Conservation (phyloP, 352 stramenopile species). For the Globisporangium carolinianum region DNA sequence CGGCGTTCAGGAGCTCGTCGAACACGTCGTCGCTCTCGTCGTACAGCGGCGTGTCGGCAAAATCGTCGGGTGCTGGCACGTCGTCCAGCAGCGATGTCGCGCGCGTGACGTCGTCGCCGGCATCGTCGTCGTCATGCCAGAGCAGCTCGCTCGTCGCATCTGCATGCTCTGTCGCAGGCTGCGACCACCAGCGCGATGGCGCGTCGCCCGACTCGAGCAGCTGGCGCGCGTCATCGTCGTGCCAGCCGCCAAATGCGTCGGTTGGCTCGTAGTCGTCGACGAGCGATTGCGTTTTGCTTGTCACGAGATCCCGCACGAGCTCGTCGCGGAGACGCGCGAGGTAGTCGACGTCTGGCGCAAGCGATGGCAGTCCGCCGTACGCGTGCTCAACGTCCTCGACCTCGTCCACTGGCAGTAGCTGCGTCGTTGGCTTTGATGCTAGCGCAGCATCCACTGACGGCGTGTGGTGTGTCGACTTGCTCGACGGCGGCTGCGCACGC, state of each 20-base stretch:
- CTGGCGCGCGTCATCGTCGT: constrained; percentile 29
- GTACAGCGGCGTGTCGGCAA: constrained; percentile 11
- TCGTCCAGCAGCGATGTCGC: constrained; percentile 12
- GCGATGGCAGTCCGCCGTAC: constrained; percentile 53
- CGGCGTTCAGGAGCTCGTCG: constrained; percentile 44
- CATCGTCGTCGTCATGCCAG: constrained; percentile 7
- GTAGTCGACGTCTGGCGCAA: constrained; percentile 23
- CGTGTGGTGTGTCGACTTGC: neutral
- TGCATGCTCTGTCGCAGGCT: constrained; percentile 11
- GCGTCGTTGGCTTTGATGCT: neutral
- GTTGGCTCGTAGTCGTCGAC: constrained; percentile 36
- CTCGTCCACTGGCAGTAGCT: no score
- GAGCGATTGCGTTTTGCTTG: constrained; percentile 36
- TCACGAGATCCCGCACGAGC: constrained; percentile 40
- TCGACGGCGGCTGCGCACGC: neutral
- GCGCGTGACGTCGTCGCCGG: no score
- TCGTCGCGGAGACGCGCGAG: constrained; percentile 45
- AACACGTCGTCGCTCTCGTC: constrained; percentile 23
- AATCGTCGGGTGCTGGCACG: constrained; percentile 34
- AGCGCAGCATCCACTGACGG: neutral
- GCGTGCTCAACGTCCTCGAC: constrained; percentile 63
- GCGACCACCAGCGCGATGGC: constrained; percentile 50
- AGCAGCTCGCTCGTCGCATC: constrained; percentile 10
- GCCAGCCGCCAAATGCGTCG: constrained; percentile 20
- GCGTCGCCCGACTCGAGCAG: constrained; percentile 31